phyloP scores from a whole-genome alignment of 2,329 filamentous ascomycete species.

The Byssoonygena ceratinophila region DNA sequence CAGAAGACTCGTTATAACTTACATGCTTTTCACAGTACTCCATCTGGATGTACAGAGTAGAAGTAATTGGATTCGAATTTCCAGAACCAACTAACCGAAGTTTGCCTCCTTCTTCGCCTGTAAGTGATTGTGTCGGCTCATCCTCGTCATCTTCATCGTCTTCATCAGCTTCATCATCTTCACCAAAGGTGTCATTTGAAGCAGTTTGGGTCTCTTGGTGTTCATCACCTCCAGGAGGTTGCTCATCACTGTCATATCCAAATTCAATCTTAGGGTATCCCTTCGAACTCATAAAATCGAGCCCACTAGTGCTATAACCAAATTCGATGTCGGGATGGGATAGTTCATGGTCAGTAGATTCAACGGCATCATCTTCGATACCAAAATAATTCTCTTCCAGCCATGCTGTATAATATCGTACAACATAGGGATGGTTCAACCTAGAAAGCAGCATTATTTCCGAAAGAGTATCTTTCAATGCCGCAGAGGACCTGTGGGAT shows the following conservation, averaged over 20 bases:
- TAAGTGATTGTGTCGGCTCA: conserved; percentile 13
- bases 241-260: conserved; percentile 46
- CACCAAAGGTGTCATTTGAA: conserved; percentile 25
- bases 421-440: conserved; percentile 76
- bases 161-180: conserved; percentile 6
- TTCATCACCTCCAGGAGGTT: conserved; percentile 38
- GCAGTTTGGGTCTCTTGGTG: conserved; percentile 28
- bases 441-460: conserved; percentile 85
- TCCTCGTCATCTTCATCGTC: conserved; percentile 13
- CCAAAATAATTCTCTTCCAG: conserved; percentile 55
- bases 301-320: conserved; percentile 61
- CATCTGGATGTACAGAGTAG: conserved; percentile 94
- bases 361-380: conserved; percentile 35
- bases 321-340: conserved; percentile 43
- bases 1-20: conserved; percentile 24
- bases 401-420: conserved; percentile 94
- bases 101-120: conserved; percentile 26
- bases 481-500: conserved; percentile 62
- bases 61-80: conserved; percentile 48
- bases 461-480: conserved; percentile 55
- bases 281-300: conserved; percentile 89
- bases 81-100: conserved; percentile 37
- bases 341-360: conserved; percentile 37
- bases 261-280: conserved; percentile 69
- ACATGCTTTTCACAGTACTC: conserved; percentile 90